A percentile compares a stretch with the other conserved stretches of the same genome.
Conservation (phyloP, 2,329 filamentous ascomycete species). For the Diplodia seriata region DNA sequence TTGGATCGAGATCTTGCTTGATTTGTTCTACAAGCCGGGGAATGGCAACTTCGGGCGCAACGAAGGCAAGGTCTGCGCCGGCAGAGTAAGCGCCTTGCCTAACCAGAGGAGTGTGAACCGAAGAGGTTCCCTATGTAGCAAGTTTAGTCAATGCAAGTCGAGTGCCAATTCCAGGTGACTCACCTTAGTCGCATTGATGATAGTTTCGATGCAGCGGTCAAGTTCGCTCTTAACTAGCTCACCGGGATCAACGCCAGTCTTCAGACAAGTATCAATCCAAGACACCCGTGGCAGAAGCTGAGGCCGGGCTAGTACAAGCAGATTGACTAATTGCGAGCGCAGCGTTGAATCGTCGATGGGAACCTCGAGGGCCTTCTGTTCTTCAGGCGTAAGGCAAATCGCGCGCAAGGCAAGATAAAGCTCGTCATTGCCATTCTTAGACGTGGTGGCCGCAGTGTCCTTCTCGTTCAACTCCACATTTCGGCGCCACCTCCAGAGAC, state of each 20-base stretch:
- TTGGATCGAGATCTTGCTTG: conserved; percentile 72
- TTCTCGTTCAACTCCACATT: conserved; percentile 74
- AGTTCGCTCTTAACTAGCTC: conserved; percentile 71
- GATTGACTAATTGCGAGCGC: conserved; percentile 73
- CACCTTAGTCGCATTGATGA: conserved; percentile 66
- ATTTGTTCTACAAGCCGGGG: conserved; percentile 78
- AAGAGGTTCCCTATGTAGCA: conserved; percentile 35
- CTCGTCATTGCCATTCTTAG: conserved; percentile 69
- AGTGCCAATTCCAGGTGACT: conserved; percentile 41
- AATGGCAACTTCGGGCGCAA: conserved; percentile 83
- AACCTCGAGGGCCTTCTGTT: conserved; percentile 54
- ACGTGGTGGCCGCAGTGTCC: conserved; percentile 71
- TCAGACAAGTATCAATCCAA: conserved; percentile 90
- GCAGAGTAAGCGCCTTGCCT: conserved; percentile 80
- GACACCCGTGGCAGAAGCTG: conserved; percentile 77
- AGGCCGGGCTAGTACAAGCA: conserved; percentile 79
- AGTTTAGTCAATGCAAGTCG: conserved; percentile 25
- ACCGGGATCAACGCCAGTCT: conserved; percentile 82
- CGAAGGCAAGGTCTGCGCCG: conserved; percentile 89
- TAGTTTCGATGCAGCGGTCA: conserved; percentile 70
- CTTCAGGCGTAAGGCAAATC: conserved; percentile 67
- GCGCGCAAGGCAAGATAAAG: conserved; percentile 67
- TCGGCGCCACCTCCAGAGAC: conserved; percentile 81
- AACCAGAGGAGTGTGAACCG: conserved; percentile 48
- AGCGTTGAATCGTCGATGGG: conserved; percentile 59